Evolutionary conservation across 495 filamentous ascomycete genomes (phyloP).

Genomic region (Cladorrhinum samala): DNA sequence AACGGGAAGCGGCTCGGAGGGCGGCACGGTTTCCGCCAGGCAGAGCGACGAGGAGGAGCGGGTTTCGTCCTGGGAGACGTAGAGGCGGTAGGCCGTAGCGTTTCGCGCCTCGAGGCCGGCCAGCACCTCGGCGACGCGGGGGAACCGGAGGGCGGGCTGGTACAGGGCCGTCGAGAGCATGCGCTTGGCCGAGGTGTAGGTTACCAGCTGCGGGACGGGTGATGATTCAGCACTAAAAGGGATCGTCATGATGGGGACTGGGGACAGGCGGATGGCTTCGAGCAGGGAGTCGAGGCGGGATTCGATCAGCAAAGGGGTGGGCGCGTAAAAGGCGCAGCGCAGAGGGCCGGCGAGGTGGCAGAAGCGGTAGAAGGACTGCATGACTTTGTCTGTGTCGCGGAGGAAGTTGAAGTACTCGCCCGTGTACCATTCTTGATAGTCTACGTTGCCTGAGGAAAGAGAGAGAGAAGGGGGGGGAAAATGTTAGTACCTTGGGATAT

Average conservation of each 20-base stretch:
- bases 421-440: constrained; percentile 43
- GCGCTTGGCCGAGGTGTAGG: constrained; percentile 36
- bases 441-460: constrained; percentile 31
- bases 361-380: constrained; percentile 47
- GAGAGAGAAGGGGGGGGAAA: constrained; percentile 6
- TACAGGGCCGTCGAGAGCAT: constrained; percentile 50
- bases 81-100: constrained; percentile 44
- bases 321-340: constrained; percentile 41
- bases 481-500: too few relatives aligned
- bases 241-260: constrained; percentile 42
- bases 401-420: constrained; percentile 42
- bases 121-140: constrained; percentile 47
- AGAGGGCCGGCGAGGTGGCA: constrained; percentile 47
- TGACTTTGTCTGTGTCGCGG: constrained; percentile 48
- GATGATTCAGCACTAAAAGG: not conserved
- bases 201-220: constrained; percentile 33
- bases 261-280: constrained; percentile 37
- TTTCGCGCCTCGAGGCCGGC: constrained; percentile 50
- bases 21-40: constrained; percentile 22
- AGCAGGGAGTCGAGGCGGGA: constrained; percentile 37
- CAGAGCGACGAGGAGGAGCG: constrained; percentile 33
- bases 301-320: constrained; percentile 36
- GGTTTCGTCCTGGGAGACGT: constrained; percentile 32
- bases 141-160: constrained; percentile 54
- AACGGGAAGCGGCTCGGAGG: constrained; percentile 18